phyloP scores from a whole-genome alignment of 192 early-diverging fungal genomes.

The Coemansia aciculifera region DNA sequence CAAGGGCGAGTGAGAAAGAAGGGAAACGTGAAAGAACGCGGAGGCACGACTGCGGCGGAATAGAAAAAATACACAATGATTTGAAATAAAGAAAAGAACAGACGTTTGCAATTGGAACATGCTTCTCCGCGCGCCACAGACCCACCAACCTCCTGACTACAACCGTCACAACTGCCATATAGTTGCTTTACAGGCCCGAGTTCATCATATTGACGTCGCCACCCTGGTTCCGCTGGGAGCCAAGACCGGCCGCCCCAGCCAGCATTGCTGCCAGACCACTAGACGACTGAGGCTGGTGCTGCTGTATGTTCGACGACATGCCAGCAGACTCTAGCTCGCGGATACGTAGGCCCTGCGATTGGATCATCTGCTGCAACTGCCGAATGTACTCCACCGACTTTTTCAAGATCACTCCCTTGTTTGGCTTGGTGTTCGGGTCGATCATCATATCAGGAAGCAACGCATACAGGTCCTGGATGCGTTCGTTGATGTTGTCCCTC shows the following conservation, averaged over 20 bases:
- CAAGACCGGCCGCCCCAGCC: slow-evolving; percentile 38
- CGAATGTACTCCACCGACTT: slow-evolving; percentile 93
- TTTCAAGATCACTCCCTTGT: slow-evolving; percentile 93
- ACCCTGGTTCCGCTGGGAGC: slow-evolving; percentile 20
- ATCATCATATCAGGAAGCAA: slow-evolving; percentile 80
- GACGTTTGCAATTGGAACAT: neutral
- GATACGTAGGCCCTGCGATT: slow-evolving; percentile 64
- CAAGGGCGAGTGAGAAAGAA: slow-evolving; percentile 3
- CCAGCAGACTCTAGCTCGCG: slow-evolving; percentile 69
- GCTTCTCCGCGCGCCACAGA: neutral
- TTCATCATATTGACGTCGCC: slow-evolving; percentile 38
- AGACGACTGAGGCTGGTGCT: slow-evolving; percentile 47
- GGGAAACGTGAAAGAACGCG: neutral
- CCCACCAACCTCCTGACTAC: neutral
- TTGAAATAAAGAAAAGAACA: neutral
- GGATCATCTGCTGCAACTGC: slow-evolving; percentile 69
- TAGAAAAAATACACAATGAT: neutral
- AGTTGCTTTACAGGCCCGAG: slow-evolving; percentile 26
- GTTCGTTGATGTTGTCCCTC: slow-evolving; percentile 98
- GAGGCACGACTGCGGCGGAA: neutral
- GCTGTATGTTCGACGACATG: slow-evolving; percentile 40
- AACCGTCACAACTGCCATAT: slow-evolving; percentile 3
- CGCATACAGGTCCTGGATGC: slow-evolving; percentile 87
- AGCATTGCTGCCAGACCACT: slow-evolving; percentile 53
- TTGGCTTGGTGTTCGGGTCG: slow-evolving; percentile 83